A percentile compares a stretch with the other conserved stretches of the same genome.
Evolutionary conservation across 129 eudicot genomes (phyloP).

Genomic region (sunflower (Helianthus annuus)): HanXRQr2.0-SUNRISE NC_035436.2:194206115-194206614

Average conservation of each 20-base stretch:
- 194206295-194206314: slow-evolving; percentile 38
- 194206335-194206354: slow-evolving; percentile 30
- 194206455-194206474: background rate
- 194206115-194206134: slow-evolving; percentile 19
- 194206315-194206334: slow-evolving; percentile 34
- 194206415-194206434: slow-evolving; percentile 41
- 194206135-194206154: slow-evolving; percentile 36
- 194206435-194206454: slow-evolving; percentile 31
- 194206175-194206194: slow-evolving; percentile 87
- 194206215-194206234: slow-evolving; percentile 85
- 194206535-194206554: slow-evolving; percentile 11
- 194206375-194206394: slow-evolving; percentile 30
- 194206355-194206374: slow-evolving; percentile 30
- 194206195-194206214: slow-evolving; percentile 86
- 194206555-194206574: slow-evolving; percentile 8
- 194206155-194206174: slow-evolving; percentile 80
- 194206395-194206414: slow-evolving; percentile 6
- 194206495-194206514: background rate
- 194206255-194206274: slow-evolving; percentile 94
- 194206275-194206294: slow-evolving; percentile 95
- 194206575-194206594: slow-evolving; percentile 10
- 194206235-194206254: slow-evolving; percentile 94
- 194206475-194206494: slow-evolving; percentile 23
- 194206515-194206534: slow-evolving; percentile 17
- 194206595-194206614: background rate